These are phyloP conservation scores for Selenicereus undatus DNA, from an alignment of 148 eudicot species.

Conservation along the genomic window DNA sequence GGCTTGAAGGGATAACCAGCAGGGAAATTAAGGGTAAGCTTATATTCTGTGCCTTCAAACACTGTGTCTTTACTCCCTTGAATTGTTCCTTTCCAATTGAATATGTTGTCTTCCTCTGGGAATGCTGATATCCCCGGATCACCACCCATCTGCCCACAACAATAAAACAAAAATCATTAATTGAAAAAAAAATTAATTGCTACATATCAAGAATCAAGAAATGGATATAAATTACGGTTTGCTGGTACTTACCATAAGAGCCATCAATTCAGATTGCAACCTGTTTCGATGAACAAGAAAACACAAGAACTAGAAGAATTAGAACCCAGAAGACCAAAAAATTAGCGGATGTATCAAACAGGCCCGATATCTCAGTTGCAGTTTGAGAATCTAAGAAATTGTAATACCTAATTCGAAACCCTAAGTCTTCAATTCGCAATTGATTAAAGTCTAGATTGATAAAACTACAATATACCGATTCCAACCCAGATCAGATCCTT, in stretches of 20 bases:
- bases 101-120: constrained; percentile 94
- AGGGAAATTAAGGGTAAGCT: constrained; percentile 65
- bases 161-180: background rate
- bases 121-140: constrained; percentile 90
- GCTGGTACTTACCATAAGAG: constrained; percentile 65
- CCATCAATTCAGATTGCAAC: constrained; percentile 94
- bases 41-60: constrained; percentile 95
- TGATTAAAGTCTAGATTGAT: background rate
- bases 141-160: constrained; percentile 73
- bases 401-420: background rate
- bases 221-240: background rate
- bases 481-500: constrained; percentile 16
- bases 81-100: constrained; percentile 94
- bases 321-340: background rate
- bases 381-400: background rate
- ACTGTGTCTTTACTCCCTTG: constrained; percentile 93
- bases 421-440: background rate
- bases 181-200: background rate
- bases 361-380: background rate
- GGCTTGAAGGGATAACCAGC: constrained; percentile 92
- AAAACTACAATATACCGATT: constrained; percentile 3
- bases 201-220: background rate
- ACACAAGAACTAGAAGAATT: constrained; percentile 3
- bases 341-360: background rate
- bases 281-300: constrained; percentile 35